Conservation (phyloP, 148 eudicot species). For the Agrostemma githago region DNA sequence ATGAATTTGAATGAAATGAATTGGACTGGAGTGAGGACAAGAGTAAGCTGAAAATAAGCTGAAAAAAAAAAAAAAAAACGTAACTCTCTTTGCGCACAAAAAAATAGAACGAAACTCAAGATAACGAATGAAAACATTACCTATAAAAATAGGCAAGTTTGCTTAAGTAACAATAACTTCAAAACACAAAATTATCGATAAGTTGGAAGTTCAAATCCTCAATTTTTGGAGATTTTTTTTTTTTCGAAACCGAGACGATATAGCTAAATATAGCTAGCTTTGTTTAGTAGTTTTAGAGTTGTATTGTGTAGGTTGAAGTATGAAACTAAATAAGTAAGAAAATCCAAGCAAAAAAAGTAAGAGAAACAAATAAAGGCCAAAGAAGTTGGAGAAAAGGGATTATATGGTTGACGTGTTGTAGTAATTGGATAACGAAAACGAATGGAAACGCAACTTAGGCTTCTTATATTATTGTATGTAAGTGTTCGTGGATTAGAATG, state of each 20-base stretch:
- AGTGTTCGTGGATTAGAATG: slow-evolving; percentile 23
- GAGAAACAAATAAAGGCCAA: background rate
- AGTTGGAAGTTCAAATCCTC: background rate
- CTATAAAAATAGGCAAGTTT: background rate
- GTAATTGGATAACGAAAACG: slow-evolving; percentile 24
- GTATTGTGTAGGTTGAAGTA: background rate
- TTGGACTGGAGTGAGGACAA: too few species aligned
- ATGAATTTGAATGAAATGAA: too few species aligned
- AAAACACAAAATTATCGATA: background rate
- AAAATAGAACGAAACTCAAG: background rate
- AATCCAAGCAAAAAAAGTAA: background rate
- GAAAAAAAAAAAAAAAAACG: too few species aligned
- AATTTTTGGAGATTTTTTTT: background rate
- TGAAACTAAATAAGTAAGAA: background rate
- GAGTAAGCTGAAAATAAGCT: too few species aligned
- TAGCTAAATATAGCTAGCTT: background rate
- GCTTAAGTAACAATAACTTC: background rate
- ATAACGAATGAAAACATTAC: background rate
- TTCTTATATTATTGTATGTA: slow-evolving; percentile 1
- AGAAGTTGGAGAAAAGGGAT: background rate
- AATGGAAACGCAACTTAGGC: slow-evolving; percentile 18
- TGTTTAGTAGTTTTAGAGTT: background rate
- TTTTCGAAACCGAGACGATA: too few species aligned
- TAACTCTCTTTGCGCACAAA: background rate
- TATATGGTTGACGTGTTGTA: slow-evolving; percentile 19